A percentile compares a stretch with the other conserved stretches of the same genome.
Conservation (phyloP, 2,329 filamentous ascomycete genomes). For the Magnaporthiopsis incrustans region DNA sequence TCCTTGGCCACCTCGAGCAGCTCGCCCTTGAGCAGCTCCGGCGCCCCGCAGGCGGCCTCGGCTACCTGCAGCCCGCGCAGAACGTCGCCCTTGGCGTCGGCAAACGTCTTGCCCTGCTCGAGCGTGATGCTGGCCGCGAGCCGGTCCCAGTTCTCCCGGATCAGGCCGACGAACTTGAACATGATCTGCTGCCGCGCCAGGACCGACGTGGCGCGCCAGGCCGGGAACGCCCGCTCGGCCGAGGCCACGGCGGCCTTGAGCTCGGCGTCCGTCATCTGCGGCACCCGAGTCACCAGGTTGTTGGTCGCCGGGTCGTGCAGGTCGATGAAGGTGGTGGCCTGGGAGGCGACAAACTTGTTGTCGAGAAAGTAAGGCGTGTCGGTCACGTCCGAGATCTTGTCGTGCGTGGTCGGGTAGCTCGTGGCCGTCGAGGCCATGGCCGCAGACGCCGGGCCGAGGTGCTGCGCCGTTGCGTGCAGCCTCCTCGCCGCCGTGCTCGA, state of each 20-base stretch:
- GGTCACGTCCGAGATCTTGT: slow-evolving; percentile 53
- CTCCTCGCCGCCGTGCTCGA: slow-evolving; percentile 26
- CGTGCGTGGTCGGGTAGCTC: slow-evolving; percentile 63
- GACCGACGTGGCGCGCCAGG: slow-evolving; percentile 65
- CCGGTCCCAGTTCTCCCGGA: slow-evolving; percentile 78
- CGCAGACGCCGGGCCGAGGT: slow-evolving; percentile 40
- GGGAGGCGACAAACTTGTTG: slow-evolving; percentile 66
- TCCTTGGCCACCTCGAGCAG: slow-evolving; percentile 80
- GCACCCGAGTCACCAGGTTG: slow-evolving; percentile 75
- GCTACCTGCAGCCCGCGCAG: slow-evolving; percentile 77
- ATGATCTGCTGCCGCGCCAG: slow-evolving; percentile 74
- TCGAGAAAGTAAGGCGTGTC: slow-evolving; percentile 77
- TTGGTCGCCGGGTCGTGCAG: slow-evolving; percentile 78
- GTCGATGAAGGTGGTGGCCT: slow-evolving; percentile 66
- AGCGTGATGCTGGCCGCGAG: slow-evolving; percentile 78
- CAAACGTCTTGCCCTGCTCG: slow-evolving; percentile 84
- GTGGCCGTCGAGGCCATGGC: slow-evolving; percentile 39
- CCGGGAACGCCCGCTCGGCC: slow-evolving; percentile 66
- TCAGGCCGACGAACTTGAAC: slow-evolving; percentile 76
- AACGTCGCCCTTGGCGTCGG: slow-evolving; percentile 74
- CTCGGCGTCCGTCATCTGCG: slow-evolving; percentile 72
- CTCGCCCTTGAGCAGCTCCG: slow-evolving; percentile 75
- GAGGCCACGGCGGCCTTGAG: slow-evolving; percentile 67
- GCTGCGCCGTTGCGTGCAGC: slow-evolving; percentile 49
- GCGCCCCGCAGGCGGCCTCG: slow-evolving; percentile 72